Evolutionary conservation across 2,329 filamentous ascomycete genomes (phyloP), one percentile per base, ranked within the genome.

Genomic region (Neofusicoccum laricinum): DNA sequence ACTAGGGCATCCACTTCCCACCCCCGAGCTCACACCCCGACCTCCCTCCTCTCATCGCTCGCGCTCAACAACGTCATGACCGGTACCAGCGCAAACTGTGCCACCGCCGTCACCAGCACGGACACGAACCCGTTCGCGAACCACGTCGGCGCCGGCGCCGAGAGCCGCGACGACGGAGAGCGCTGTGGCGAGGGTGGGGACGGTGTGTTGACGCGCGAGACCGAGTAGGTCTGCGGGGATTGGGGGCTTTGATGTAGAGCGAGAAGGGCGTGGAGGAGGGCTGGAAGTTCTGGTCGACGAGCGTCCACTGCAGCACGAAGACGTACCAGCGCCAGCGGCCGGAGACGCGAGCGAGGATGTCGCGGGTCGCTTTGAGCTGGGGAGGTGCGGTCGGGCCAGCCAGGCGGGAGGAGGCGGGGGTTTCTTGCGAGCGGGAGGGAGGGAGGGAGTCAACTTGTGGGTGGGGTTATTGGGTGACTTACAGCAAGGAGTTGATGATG

Each of bases 141-240:
- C n/a, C n/a, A n/a, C n/a, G n/a, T n/a, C n/a, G 6, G 74, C 62
- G 6, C 77, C 75, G 14, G 71, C 70, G 5, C 68, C 49, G 8
- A 80, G 67, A 1, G 78, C 77, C 0, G 73, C 69, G 6, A 78
- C 72, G 51, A 80, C 74, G 30, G 71, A 75, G 4, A 79, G 68
- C 0, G 79, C 79, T 0, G 76, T 77, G 1, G 74, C 73, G 10
- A 78, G 72, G 1, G 78, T 81, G 6, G 78, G 78, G n/a, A n/a
- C 5, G 80, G 67, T 0, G 76, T 79, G 67, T 81, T 81, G 63
- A 81, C 73, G 43, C 73, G 73, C 1, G 74, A 72, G 15, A 80
- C 70, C 0, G 78, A 79, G 49, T 68, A 68, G 38, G 64, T 64
- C 6, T 61, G 14, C 5, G 51, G 34, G 12, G 63, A 65, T n/a